Percentiles rank a stretch among this genome's conserved stretches.
Conservation (phyloP, 2,329 filamentous ascomycete genomes). For the Harringtonia lauricola region DNA sequence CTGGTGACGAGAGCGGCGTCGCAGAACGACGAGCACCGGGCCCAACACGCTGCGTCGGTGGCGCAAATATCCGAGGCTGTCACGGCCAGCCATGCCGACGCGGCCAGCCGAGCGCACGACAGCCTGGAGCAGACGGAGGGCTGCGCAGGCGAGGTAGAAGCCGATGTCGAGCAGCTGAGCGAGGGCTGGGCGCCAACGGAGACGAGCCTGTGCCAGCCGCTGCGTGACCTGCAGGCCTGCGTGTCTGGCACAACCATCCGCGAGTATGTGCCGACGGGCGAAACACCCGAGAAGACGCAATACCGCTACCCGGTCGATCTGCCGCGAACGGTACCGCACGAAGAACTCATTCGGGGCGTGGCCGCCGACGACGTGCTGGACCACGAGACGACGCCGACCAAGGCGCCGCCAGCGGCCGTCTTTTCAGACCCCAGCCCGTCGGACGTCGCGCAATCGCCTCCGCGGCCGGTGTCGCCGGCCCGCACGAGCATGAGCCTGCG, state of each 20-base stretch:
- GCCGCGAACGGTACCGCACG: slow-evolving; percentile 55
- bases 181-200: slow-evolving; percentile 51
- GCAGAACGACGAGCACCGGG: slow-evolving; percentile 70
- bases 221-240: slow-evolving; percentile 59
- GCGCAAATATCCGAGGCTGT: slow-evolving; percentile 54
- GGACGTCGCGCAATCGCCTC: slow-evolving; percentile 1
- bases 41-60: slow-evolving; percentile 57
- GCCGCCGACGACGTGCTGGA: background rate
- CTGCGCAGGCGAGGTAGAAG: slow-evolving; percentile 56
- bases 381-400: background rate
- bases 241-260: slow-evolving; percentile 54
- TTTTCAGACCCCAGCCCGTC: slow-evolving; percentile 15
- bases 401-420: slow-evolving; percentile 8
- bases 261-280: slow-evolving; percentile 77
- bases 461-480: background rate
- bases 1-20: slow-evolving; percentile 74
- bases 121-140: slow-evolving; percentile 57
- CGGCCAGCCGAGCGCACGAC: slow-evolving; percentile 58
- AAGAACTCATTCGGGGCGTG: slow-evolving; percentile 24
- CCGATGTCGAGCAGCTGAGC: slow-evolving; percentile 46
- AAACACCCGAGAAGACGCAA: slow-evolving; percentile 69
- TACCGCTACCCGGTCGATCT: slow-evolving; percentile 75
- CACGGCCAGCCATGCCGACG: slow-evolving; percentile 59
- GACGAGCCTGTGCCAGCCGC: slow-evolving; percentile 52
- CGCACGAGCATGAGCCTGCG: slow-evolving; percentile 35